Evolutionary conservation across 208 protist species (phyloP).

Genomic region (Acanthamoeba lugdunensis): DNA sequence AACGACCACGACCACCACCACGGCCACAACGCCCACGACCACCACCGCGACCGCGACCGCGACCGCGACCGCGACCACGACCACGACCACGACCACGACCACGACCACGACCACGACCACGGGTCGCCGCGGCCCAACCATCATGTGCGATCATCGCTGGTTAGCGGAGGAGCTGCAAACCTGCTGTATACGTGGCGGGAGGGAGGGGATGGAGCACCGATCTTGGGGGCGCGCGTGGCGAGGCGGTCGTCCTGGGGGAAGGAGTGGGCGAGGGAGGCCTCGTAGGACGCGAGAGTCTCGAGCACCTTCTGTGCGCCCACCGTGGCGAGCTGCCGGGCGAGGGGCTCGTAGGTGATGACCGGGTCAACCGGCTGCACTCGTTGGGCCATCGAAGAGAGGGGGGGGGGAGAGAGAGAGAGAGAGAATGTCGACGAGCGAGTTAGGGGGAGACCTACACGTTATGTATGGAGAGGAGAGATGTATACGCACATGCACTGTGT

Average conservation of each 20-base stretch:
- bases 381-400: too few relatives aligned
- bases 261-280: background rate
- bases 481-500: too few relatives aligned
- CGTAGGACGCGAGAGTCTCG: background rate
- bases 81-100: background rate
- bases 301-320: slow-evolving; percentile 1
- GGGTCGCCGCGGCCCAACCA: background rate
- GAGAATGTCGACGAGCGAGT: background rate
- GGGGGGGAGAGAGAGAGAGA: too few relatives aligned
- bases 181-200: background rate
- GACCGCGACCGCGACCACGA: background rate
- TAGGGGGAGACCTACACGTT: too few relatives aligned
- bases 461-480: too few relatives aligned
- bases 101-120: background rate
- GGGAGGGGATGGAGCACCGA: background rate
- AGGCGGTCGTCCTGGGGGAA: background rate
- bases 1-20: too few relatives aligned
- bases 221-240: slow-evolving; percentile 17
- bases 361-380: slow-evolving; percentile 23
- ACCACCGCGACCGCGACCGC: background rate
- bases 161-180: too few relatives aligned
- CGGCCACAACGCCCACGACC: too few relatives aligned
- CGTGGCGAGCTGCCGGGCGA: background rate
- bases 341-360: background rate
- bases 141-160: too few relatives aligned